Evolutionary conservation across 352 stramenopile species (phyloP).

Genomic region (Phytopythium helicoides): DNA sequence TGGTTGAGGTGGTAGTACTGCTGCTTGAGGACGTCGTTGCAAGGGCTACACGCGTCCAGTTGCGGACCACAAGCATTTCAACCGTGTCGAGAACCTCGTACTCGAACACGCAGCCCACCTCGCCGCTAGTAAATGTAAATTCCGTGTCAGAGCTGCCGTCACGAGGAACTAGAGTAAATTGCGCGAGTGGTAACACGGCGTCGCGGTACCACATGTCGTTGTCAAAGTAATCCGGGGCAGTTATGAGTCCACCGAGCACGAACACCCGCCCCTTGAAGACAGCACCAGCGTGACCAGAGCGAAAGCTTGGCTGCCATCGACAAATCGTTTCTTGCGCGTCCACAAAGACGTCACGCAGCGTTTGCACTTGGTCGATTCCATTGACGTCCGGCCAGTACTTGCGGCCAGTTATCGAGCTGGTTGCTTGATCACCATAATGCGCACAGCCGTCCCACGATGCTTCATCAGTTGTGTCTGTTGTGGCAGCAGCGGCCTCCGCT

Average conservation of each 20-base stretch:
- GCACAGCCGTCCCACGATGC: conserved; percentile 59
- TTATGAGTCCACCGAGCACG: conserved; percentile 61
- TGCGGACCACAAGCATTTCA: conserved; percentile 81
- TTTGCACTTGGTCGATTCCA: conserved; percentile 59
- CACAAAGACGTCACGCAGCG: conserved; percentile 60
- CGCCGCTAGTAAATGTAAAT: conserved; percentile 90
- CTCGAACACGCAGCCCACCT: conserved; percentile 89
- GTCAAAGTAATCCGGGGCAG: conserved; percentile 56
- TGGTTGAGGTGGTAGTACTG: conserved; percentile 40
- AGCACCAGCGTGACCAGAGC: conserved; percentile 59
- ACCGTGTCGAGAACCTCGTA: conserved; percentile 90
- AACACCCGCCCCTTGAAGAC: conserved; percentile 82
- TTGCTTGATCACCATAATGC: conserved; percentile 40
- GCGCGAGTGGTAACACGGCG: conserved; percentile 38
- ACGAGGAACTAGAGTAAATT: conserved; percentile 45
- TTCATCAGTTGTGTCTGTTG: conserved; percentile 9
- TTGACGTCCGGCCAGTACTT: conserved; percentile 59
- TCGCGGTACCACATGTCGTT: conserved; percentile 90
- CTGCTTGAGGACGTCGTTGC: neutral
- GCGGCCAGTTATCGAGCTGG: conserved; percentile 36
- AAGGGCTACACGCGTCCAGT: conserved; percentile 41
- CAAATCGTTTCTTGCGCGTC: conserved; percentile 66
- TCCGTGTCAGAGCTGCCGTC: conserved; percentile 61
- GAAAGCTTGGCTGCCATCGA: conserved; percentile 49
- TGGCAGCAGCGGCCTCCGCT: conserved; percentile 3